These are phyloP conservation scores for Boletus sensibilis DNA, from an alignment of 768 basidiomycete genomes.

Conservation along the genomic window DNA sequence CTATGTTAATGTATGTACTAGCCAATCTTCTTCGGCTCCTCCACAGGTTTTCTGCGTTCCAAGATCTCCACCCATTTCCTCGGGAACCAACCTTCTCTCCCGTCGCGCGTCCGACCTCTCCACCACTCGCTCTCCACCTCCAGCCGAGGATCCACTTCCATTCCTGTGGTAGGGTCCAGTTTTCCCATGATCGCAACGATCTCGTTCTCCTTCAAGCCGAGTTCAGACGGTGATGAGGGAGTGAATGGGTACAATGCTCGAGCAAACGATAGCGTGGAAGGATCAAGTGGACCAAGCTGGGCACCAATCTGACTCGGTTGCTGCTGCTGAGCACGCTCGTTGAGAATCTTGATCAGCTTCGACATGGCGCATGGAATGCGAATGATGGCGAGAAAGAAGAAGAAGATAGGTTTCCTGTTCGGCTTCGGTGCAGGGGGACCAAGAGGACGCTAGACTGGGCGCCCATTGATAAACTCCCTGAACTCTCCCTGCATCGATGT, in stretches of 20 bases:
- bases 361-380: constrained; percentile 95
- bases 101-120: constrained; percentile 90
- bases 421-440: constrained; percentile 51
- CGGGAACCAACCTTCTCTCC: constrained; percentile 94
- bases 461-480: constrained; percentile 69
- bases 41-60: constrained; percentile 41
- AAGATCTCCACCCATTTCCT: constrained; percentile 81
- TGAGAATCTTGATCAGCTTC: constrained; percentile 77
- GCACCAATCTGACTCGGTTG: constrained; percentile 38
- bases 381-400: constrained; percentile 92
- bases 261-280: constrained; percentile 78
- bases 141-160: constrained; percentile 64
- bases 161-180: constrained; percentile 65
- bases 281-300: constrained; percentile 62
- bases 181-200: constrained; percentile 90
- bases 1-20: constrained; percentile 15
- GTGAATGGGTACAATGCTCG: constrained; percentile 78
- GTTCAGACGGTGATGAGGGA: constrained; percentile 72
- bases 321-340: constrained; percentile 56
- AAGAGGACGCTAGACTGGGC: constrained; percentile 51
- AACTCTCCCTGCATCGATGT: constrained; percentile 64
- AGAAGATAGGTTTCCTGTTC: constrained; percentile 84
- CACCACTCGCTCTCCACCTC: constrained; percentile 80
- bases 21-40: constrained; percentile 42
- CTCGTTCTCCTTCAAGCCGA: constrained; percentile 82